Conservation (phyloP, 202 grass and related monocot genomes). For the Panicum hallii region DNA sequence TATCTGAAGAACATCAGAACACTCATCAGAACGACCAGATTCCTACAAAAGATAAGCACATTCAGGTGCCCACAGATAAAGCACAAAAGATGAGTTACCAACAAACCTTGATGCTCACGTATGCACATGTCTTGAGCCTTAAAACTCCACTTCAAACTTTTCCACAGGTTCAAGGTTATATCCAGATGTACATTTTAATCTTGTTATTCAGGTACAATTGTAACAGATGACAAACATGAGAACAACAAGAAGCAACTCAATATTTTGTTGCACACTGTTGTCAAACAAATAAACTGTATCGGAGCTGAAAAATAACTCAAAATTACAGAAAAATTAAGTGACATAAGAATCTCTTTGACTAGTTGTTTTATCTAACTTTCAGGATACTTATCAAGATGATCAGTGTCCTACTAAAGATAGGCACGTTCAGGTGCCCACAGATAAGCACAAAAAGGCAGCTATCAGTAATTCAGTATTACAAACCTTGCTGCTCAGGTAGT, state of each 20-base stretch:
- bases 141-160: slow-evolving; percentile 25
- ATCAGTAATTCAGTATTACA: slow-evolving; percentile 28
- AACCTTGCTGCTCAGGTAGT: slow-evolving; percentile 47
- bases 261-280: background rate
- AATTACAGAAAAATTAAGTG: background rate
- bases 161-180: slow-evolving; percentile 35
- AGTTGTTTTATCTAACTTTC: slow-evolving; percentile 7
- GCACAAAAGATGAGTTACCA: slow-evolving; percentile 29
- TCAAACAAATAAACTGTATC: slow-evolving; percentile 2
- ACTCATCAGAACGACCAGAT: slow-evolving; percentile 2
- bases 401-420: slow-evolving; percentile 22
- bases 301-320: background rate
- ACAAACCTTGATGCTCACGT: slow-evolving; percentile 48
- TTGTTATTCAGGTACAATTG: slow-evolving; percentile 21
- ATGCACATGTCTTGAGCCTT: slow-evolving; percentile 43
- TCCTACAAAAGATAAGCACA: slow-evolving; percentile 32
- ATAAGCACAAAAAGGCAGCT: slow-evolving; percentile 43
- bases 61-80: slow-evolving; percentile 39
- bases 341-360: background rate
- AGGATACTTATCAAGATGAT: slow-evolving; percentile 29
- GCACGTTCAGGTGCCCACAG: slow-evolving; percentile 39
- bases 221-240: background rate
- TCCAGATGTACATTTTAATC: background rate
- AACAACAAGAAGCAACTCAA: slow-evolving; percentile 16
- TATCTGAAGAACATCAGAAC: slow-evolving; percentile 27